Conservation (phyloP, 345 rosid species). For the Salix exigua region DNA sequence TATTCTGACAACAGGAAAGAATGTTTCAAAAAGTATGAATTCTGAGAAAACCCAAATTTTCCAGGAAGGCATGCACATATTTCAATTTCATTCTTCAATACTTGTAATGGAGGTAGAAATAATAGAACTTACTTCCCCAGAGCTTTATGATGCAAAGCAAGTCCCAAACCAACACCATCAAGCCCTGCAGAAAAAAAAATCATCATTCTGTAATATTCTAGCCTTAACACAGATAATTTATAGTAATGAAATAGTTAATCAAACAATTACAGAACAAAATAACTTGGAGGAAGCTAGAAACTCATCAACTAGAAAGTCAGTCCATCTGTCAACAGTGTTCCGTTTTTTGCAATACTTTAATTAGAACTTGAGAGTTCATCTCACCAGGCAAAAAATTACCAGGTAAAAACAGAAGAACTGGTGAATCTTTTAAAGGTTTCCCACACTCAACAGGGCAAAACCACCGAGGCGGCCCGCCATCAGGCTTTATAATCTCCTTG, state of each 20-base stretch:
- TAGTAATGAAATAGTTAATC: background rate
- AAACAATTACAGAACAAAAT: background rate
- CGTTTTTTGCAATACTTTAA: background rate
- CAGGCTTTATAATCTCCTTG: slow-evolving; percentile 51
- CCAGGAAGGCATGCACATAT: background rate
- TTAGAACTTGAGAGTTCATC: background rate
- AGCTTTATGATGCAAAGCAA: slow-evolving; percentile 76
- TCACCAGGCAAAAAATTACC: slow-evolving; percentile 32
- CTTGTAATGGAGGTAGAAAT: background rate
- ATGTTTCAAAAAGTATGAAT: background rate
- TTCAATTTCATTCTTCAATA: background rate
- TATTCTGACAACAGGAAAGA: background rate
- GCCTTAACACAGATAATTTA: background rate
- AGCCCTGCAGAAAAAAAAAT: slow-evolving; percentile 37
- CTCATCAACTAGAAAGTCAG: background rate
- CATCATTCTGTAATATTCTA: background rate
- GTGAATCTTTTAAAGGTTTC: slow-evolving; percentile 50
- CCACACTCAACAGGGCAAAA: slow-evolving; percentile 79
- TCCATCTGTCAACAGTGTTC: background rate
- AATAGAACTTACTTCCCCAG: slow-evolving; percentile 69
- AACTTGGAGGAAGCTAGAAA: background rate
- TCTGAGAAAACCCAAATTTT: background rate
- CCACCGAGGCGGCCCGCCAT: slow-evolving; percentile 81
- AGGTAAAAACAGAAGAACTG: slow-evolving; percentile 67
- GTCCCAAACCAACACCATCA: slow-evolving; percentile 85